phyloP scores from a whole-genome alignment of 106 monocot genomes.

The Narthecium ossifragum region DNA sequence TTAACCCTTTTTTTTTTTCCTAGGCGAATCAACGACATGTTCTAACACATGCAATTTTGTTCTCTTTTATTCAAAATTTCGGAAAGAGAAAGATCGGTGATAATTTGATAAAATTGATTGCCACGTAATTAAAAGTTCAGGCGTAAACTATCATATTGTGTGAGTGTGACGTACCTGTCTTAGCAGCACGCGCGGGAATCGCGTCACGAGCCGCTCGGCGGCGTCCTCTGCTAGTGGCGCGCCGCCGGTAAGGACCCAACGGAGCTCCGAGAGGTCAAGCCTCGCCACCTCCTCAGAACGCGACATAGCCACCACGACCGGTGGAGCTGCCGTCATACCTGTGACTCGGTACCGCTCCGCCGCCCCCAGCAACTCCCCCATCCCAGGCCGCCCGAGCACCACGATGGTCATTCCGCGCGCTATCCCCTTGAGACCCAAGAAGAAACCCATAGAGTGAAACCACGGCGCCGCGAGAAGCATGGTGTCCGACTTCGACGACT shows the following conservation, averaged over 20 bases:
- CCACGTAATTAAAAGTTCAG: no score
- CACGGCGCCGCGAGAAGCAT: background rate
- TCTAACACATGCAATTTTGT: no score
- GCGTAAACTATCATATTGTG: no score
- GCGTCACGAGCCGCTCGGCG: no score
- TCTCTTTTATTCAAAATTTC: no score
- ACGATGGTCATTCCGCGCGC: slow-evolving; percentile 14
- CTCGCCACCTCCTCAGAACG: background rate
- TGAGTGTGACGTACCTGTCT: no score
- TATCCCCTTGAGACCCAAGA: background rate
- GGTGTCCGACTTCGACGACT: background rate
- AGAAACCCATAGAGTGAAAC: background rate
- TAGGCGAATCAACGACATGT: no score
- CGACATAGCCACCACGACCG: slow-evolving; percentile 15
- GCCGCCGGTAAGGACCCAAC: slow-evolving; percentile 13
- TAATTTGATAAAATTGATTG: no score
- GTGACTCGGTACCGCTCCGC: background rate
- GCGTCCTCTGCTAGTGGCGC: no score
- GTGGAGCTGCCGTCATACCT: slow-evolving; percentile 2
- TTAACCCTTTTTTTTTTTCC: no score
- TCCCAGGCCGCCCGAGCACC: slow-evolving; percentile 6
- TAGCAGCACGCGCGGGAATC: no score
- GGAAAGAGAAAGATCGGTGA: no score
- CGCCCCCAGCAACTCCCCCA: background rate
- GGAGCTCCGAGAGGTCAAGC: slow-evolving; percentile 1